A percentile compares a stretch with the other conserved stretches of the same genome.
Evolutionary conservation across 306 rosid genomes (phyloP).

Genomic region (Phaseolus lunatus): DNA sequence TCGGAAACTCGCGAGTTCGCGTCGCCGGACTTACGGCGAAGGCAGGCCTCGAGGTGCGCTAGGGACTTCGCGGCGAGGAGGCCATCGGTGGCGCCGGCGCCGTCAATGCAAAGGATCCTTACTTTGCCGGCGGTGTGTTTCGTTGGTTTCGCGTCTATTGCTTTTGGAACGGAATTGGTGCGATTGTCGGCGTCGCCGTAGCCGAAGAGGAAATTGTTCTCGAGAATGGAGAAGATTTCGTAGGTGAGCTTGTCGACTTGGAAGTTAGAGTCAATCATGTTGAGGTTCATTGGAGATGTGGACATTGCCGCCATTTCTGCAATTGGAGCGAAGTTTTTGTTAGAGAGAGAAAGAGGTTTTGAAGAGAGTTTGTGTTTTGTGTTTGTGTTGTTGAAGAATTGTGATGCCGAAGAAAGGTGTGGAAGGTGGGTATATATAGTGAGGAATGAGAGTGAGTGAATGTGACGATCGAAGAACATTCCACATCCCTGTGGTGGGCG

Average conservation of each 20-base stretch:
- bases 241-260: slow-evolving; percentile 84
- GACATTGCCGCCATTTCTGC: slow-evolving; percentile 77
- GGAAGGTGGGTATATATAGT: slow-evolving; percentile 46
- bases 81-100: slow-evolving; percentile 84
- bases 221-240: slow-evolving; percentile 93
- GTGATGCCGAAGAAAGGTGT: slow-evolving; percentile 50
- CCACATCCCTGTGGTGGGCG: slow-evolving; percentile 45
- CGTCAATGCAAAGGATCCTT: slow-evolving; percentile 83
- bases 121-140: slow-evolving; percentile 65
- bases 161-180: slow-evolving; percentile 25
- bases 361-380: neutral
- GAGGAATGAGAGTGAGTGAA: slow-evolving; percentile 27
- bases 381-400: slow-evolving; percentile 28
- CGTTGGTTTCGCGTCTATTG: slow-evolving; percentile 34
- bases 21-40: slow-evolving; percentile 68
- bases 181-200: slow-evolving; percentile 47
- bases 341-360: slow-evolving; percentile 22
- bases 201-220: slow-evolving; percentile 87
- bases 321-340: slow-evolving; percentile 4
- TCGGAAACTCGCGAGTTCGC: slow-evolving; percentile 59
- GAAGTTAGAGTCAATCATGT: slow-evolving; percentile 48
- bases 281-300: slow-evolving; percentile 48
- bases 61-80: slow-evolving; percentile 84
- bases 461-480: slow-evolving; percentile 54
- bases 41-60: slow-evolving; percentile 66